Evolutionary conservation across 192 early-diverging fungal genomes (phyloP).

Genomic region (Rhizoclosmatium sp.): DNA sequence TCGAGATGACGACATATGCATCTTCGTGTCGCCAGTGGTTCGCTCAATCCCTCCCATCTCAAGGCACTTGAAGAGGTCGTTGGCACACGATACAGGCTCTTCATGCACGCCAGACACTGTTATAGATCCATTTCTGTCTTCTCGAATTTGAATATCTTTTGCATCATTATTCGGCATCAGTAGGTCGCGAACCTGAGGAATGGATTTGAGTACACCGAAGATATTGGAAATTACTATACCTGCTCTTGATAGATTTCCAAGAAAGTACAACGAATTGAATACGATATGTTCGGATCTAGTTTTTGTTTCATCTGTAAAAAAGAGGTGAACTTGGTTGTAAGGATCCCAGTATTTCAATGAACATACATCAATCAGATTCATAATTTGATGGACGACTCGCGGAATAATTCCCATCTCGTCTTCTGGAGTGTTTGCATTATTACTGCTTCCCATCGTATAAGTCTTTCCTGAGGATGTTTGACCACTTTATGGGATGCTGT

Average conservation of each 20-base stretch:
- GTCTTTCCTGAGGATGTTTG: slow-evolving; percentile 65
- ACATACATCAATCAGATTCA: slow-evolving; percentile 39
- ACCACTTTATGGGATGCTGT: slow-evolving; percentile 37
- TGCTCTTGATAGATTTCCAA: slow-evolving; percentile 69
- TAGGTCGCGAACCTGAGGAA: slow-evolving; percentile 53
- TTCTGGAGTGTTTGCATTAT: slow-evolving; percentile 21
- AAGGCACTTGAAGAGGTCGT: slow-evolving; percentile 46
- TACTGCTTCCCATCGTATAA: slow-evolving; percentile 61
- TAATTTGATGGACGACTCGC: slow-evolving; percentile 53
- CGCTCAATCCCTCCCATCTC: slow-evolving; percentile 50
- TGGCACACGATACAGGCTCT: slow-evolving; percentile 31
- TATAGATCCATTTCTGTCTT: slow-evolving; percentile 54
- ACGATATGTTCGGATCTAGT: slow-evolving; percentile 34
- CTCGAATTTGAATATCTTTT: slow-evolving; percentile 57
- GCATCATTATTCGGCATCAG: slow-evolving; percentile 38
- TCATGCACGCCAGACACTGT: slow-evolving; percentile 52
- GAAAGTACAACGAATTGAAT: slow-evolving; percentile 52
- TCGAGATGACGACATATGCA: slow-evolving; percentile 54
- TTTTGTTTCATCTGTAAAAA: slow-evolving; percentile 25
- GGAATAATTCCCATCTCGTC: slow-evolving; percentile 58
- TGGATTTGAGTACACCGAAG: background rate
- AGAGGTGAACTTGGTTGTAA: background rate
- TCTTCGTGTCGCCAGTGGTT: slow-evolving; percentile 60
- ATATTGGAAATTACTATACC: slow-evolving; percentile 11
- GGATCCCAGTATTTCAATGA: background rate